Evolutionary conservation across 177 flowering plant genomes (phyloP).

Genomic region (Vitis hybrid): DNA sequence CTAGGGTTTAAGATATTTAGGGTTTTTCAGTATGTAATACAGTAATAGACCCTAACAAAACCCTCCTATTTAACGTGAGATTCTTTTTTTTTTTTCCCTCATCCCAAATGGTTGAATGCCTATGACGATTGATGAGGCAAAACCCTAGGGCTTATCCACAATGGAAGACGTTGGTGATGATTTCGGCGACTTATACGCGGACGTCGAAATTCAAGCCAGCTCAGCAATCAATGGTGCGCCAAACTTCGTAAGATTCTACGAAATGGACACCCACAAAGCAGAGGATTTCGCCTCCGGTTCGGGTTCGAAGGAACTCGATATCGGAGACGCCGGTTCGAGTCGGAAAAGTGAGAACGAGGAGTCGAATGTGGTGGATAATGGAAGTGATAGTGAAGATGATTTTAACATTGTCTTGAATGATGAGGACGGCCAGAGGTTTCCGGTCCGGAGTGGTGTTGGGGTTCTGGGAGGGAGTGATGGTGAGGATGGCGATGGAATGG

Average conservation of each 20-base stretch:
- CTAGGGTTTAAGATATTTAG: conserved; percentile 1
- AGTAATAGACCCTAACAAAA: too few relatives aligned
- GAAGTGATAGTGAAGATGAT: conserved; percentile 69
- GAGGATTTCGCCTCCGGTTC: neutral
- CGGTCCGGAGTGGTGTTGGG: conserved; percentile 18
- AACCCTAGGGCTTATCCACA: neutral
- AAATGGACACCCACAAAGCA: neutral
- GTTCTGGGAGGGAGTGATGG: neutral
- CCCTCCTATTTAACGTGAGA: too few relatives aligned
- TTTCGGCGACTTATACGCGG: conserved; percentile 74
- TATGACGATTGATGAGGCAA: neutral
- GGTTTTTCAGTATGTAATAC: neutral
- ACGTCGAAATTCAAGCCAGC: conserved; percentile 44
- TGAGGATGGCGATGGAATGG: conserved; percentile 20
- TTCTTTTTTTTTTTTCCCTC: neutral
- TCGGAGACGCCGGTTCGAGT: neutral
- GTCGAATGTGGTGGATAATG: conserved; percentile 15
- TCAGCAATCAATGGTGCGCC: conserved; percentile 29
- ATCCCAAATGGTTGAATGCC: neutral
- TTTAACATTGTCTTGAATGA: conserved; percentile 58
- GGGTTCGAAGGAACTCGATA: neutral
- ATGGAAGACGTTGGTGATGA: conserved; percentile 58
- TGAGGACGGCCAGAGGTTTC: conserved; percentile 31
- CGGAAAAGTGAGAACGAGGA: conserved; percentile 8
- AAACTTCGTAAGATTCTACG: conserved; percentile 3